A percentile compares a stretch with the other conserved stretches of the same genome.
phyloP scores from a whole-genome alignment of 2,329 filamentous ascomycete genomes.

The Arachnopeziza araneosa region DNA sequence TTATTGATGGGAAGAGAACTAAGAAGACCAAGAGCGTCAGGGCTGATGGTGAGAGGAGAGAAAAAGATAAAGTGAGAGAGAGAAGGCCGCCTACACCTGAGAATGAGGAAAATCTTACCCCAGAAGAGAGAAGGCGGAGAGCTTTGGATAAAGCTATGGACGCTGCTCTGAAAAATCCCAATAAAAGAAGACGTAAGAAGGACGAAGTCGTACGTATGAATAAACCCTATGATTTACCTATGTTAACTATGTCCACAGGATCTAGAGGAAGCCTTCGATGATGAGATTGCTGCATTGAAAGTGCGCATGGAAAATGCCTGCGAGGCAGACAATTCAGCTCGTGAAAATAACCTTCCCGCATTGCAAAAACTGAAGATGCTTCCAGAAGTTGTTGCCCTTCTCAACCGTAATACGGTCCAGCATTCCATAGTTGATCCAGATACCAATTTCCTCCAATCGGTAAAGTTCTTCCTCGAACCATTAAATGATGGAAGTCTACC shows the following conservation, averaged over 20 bases:
- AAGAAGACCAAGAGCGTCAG: conserved; percentile 36
- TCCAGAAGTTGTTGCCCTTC: conserved; percentile 78
- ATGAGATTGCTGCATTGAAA: conserved; percentile 82
- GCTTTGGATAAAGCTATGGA: conserved; percentile 86
- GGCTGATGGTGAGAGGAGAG: conserved; percentile 35
- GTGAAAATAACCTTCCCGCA: conserved; percentile 72
- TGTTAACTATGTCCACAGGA: conserved; percentile 50
- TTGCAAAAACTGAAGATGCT: conserved; percentile 91
- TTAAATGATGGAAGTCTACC: conserved; percentile 90
- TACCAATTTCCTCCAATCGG: conserved; percentile 87
- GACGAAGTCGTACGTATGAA: conserved; percentile 69
- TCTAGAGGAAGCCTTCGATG: conserved; percentile 83
- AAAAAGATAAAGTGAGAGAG: conserved; percentile 30
- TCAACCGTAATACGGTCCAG: conserved; percentile 85
- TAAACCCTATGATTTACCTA: background rate
- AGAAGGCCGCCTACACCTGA: conserved; percentile 55
- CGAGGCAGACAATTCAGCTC: conserved; percentile 76
- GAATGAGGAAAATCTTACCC: conserved; percentile 72
- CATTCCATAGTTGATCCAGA: conserved; percentile 87
- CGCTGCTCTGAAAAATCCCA: conserved; percentile 76
- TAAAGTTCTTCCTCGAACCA: conserved; percentile 96
- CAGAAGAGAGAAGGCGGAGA: conserved; percentile 76
- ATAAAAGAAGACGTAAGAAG: conserved; percentile 63
- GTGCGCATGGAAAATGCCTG: conserved; percentile 87
- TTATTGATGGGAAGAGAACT: conserved; percentile 47